Conservation (phyloP, 163 green algal species). For the Picocystis sp. region DNA sequence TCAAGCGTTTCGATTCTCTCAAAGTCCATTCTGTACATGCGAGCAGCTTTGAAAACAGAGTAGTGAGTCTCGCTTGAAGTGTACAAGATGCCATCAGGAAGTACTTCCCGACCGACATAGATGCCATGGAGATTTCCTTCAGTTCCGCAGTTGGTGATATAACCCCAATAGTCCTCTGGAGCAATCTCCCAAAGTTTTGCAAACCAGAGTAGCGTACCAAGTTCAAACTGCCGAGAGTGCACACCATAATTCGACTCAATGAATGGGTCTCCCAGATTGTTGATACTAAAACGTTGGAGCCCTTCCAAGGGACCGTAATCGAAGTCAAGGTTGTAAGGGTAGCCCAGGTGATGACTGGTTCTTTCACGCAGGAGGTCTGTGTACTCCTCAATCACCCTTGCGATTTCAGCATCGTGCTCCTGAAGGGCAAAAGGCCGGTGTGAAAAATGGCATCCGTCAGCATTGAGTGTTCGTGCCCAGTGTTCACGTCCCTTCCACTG, state of each 20-base stretch:
- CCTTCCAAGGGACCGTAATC: slow-evolving; percentile 73
- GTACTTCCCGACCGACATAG: slow-evolving; percentile 73
- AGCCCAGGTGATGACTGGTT: slow-evolving; percentile 67
- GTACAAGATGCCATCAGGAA: slow-evolving; percentile 85
- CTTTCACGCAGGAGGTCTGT: slow-evolving; percentile 55
- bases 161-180: slow-evolving; percentile 83
- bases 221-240: slow-evolving; percentile 86
- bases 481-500: background rate
- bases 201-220: slow-evolving; percentile 95
- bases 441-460: slow-evolving; percentile 1
- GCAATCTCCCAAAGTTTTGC: slow-evolving; percentile 86
- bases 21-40: slow-evolving; percentile 90
- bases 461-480: slow-evolving; percentile 5
- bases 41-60: slow-evolving; percentile 84
- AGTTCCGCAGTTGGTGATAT: slow-evolving; percentile 96
- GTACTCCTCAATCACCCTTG: slow-evolving; percentile 63
- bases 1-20: slow-evolving; percentile 48
- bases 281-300: slow-evolving; percentile 82
- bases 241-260: slow-evolving; percentile 97
- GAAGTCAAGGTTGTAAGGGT: slow-evolving; percentile 97
- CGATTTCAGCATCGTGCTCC: slow-evolving; percentile 46
- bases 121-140: slow-evolving; percentile 96
- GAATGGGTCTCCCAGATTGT: slow-evolving; percentile 93
- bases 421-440: slow-evolving; percentile 13
- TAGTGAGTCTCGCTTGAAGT: slow-evolving; percentile 79